Base-by-base conservation (phyloP, 1,284 basidiomycete genomes). In the Puccinia hordei region DNA sequence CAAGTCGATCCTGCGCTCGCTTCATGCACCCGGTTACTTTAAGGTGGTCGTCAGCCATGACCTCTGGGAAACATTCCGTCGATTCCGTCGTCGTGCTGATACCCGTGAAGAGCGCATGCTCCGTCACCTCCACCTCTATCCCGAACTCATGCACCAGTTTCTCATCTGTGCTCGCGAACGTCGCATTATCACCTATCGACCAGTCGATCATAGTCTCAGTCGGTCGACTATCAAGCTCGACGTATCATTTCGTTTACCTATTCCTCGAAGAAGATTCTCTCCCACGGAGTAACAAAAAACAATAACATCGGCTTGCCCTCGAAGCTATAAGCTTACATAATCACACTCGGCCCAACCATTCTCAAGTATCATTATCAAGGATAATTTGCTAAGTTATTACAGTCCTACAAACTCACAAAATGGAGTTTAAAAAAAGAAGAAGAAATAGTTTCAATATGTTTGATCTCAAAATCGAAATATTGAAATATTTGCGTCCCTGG, bases 51-150 rank as follows among this genome's bases (percentile, higher is more conserved):
- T n/a, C 15, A 30, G 30, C 17, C 33, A n/a, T 3, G 35, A 63
- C 12, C 61, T 63, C 30, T 63, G 27, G 33, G 61, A 63, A 22
- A 30, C 30, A 19, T 63, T 63, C 35, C 61, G 15, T 41, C 61
- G 61, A 4, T 63, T 63, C 61, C 35, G 61, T 19, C 35, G 33
- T 17, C 61, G 35, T 2, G 19, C 61, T 5, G 61, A 63, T 3
- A 63, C 33, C 35, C 61, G 61, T 24, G 61, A 63, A 41, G 61
- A 63, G 17, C 35, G 19, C 33, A 63, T 63, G 61, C 61, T 63
- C 30, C 61, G 61, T 5, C 35, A 63, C 61, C 61, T 63, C 22
- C n/a, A 35, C 61, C 9, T 33, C 61, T 30, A 63, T 35, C 61
- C 61, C 35, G 27, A 38, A 35, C 61, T 63, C 61, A 63, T 63